These are phyloP conservation scores for Micractinium conductrix DNA, from an alignment of 139 green algal species.

Conservation along the genomic window DNA sequence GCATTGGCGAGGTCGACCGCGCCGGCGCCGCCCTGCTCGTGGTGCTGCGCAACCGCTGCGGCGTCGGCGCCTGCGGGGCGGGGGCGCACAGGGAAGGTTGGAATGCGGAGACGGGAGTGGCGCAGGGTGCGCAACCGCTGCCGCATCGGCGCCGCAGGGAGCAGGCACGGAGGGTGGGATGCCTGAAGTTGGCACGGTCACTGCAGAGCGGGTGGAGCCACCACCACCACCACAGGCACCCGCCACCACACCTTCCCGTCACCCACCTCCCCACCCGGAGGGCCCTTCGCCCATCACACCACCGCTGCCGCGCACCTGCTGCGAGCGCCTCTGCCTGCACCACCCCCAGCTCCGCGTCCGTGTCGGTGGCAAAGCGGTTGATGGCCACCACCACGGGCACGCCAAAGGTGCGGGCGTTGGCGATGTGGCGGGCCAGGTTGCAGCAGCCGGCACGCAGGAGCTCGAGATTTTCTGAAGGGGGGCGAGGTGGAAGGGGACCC, in stretches of 20 bases:
- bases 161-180: too few relatives aligned
- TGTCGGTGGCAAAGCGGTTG: conserved; percentile 94
- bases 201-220: too few relatives aligned
- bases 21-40: conserved; percentile 88
- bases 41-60: conserved; percentile 90
- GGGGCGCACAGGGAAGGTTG: not conserved
- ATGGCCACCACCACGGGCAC: conserved; percentile 91
- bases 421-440: conserved; percentile 90
- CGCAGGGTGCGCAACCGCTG: too few relatives aligned
- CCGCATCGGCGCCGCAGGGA: not conserved
- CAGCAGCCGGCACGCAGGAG: conserved; percentile 81
- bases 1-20: conserved; percentile 88
- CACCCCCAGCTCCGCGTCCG: conserved; percentile 79
- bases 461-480: conserved; percentile 78
- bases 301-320: conserved; percentile 38
- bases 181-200: too few relatives aligned
- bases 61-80: conserved; percentile 74
- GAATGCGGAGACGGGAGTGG: not conserved
- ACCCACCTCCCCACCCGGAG: not conserved
- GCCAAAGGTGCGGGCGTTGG: conserved; percentile 87
- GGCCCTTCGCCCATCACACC: too few relatives aligned
- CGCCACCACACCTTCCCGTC: not conserved
- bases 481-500: not conserved
- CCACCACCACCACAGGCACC: too few relatives aligned
- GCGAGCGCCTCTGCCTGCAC: conserved; percentile 59